Percentiles rank a stretch among this genome's conserved stretches.
phyloP scores from a whole-genome alignment of 2,329 filamentous ascomycete genomes.

The Aspergillus transmontanensis region DNA sequence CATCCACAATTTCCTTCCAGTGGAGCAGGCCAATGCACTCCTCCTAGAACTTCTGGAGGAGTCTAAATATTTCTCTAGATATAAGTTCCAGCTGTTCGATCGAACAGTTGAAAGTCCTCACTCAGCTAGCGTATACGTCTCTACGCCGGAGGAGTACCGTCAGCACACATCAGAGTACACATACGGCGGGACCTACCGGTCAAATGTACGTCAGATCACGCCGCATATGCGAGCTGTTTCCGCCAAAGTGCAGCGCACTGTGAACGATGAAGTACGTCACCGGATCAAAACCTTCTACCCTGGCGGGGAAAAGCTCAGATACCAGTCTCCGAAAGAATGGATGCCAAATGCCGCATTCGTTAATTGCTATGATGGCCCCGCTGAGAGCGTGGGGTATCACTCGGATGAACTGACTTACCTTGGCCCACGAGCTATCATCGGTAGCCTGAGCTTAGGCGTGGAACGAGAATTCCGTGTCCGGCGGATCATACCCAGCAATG shows the following conservation, averaged over 20 bases:
- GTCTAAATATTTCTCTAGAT: slow-evolving; percentile 68
- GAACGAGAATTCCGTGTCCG: slow-evolving; percentile 91
- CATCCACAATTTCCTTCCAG: slow-evolving; percentile 83
- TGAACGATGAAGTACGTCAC: slow-evolving; percentile 74
- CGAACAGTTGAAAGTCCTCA: slow-evolving; percentile 83
- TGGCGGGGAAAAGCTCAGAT: slow-evolving; percentile 70
- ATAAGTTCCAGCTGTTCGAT: slow-evolving; percentile 84
- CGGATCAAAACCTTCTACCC: slow-evolving; percentile 72
- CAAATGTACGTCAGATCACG: slow-evolving; percentile 74
- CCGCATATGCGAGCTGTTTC: slow-evolving; percentile 73
- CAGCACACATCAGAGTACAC: slow-evolving; percentile 77
- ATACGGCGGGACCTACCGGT: slow-evolving; percentile 79
- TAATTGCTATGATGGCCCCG: slow-evolving; percentile 85
- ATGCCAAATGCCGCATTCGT: slow-evolving; percentile 87
- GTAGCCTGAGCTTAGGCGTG: slow-evolving; percentile 86
- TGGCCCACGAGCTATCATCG: slow-evolving; percentile 84
- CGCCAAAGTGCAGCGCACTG: slow-evolving; percentile 68
- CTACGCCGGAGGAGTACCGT: slow-evolving; percentile 68
- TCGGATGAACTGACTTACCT: slow-evolving; percentile 91
- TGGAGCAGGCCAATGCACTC: slow-evolving; percentile 70
- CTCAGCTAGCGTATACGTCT: slow-evolving; percentile 80
- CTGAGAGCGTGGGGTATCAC: slow-evolving; percentile 87
- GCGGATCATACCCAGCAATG: slow-evolving; percentile 61
- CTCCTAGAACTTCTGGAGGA: slow-evolving; percentile 76
- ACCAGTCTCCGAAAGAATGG: slow-evolving; percentile 76